These are phyloP conservation scores for Pythium dissotocum DNA, from an alignment of 352 stramenopile genomes.

Conservation along the genomic window DNA sequence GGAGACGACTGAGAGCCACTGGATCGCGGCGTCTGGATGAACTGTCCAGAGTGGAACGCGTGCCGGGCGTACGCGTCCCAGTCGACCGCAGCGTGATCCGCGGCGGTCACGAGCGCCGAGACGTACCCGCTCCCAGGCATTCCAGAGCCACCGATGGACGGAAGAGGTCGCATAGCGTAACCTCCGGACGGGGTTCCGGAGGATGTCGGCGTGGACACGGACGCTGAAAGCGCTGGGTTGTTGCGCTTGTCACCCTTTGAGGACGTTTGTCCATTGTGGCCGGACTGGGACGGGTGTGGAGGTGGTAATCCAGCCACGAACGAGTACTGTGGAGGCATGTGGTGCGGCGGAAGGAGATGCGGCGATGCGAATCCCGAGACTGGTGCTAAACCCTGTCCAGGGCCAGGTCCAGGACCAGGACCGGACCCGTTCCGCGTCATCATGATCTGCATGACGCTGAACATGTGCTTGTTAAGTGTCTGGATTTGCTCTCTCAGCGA, in stretches of 20 bases:
- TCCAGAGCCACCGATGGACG: constrained; percentile 11
- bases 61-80: constrained; percentile 38
- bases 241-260: neutral
- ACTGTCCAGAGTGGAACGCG: constrained; percentile 23
- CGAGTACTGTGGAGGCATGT: constrained; percentile 3
- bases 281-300: constrained; percentile 8
- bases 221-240: neutral
- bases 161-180: constrained; percentile 26
- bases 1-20: neutral
- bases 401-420: neutral
- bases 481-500: constrained; percentile 65
- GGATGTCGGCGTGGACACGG: neutral
- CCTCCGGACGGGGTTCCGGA: neutral
- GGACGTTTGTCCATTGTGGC: neutral
- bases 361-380: constrained; percentile 4
- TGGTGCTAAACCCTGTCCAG: neutral
- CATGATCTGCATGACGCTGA: constrained; percentile 55
- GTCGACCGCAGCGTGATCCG: constrained; percentile 25
- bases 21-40: neutral
- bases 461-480: constrained; percentile 70
- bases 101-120: constrained; percentile 20
- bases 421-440: constrained; percentile 27
- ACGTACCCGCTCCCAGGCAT: constrained; percentile 3
- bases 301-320: constrained; percentile 10
- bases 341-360: constrained; percentile 5